Percentiles rank a stretch among this genome's conserved stretches.
Evolutionary conservation across 139 green algal genomes (phyloP).

Genomic region (Chlorella sp.): DNA sequence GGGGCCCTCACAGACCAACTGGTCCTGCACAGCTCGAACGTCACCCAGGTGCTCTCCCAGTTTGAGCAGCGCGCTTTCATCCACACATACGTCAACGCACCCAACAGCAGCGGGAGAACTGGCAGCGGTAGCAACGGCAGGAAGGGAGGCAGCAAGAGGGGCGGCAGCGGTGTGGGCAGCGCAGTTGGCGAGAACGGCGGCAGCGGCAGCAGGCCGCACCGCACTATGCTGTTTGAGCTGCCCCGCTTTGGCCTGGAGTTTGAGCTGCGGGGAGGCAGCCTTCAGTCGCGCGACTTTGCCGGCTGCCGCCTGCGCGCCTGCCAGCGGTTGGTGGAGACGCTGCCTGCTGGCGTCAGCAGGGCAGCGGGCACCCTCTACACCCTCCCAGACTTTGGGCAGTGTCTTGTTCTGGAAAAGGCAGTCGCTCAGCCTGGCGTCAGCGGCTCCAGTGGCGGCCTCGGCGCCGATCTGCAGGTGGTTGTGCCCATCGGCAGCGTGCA

Average conservation of each 20-base stretch:
- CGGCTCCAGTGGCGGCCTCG: background rate
- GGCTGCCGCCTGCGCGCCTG: conserved; percentile 40
- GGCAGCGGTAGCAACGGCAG: background rate
- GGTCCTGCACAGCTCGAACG: conserved; percentile 30
- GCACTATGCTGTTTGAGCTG: conserved; percentile 50
- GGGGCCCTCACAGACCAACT: conserved; percentile 4
- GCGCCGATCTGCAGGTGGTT: background rate
- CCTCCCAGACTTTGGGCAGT: conserved; percentile 60
- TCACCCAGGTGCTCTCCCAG: conserved; percentile 45
- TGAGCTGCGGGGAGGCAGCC: conserved; percentile 22
- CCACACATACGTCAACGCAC: conserved; percentile 33
- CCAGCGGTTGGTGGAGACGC: conserved; percentile 12
- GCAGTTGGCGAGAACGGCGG: too few relatives aligned
- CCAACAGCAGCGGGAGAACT: background rate
- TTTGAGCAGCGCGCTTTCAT: conserved; percentile 56
- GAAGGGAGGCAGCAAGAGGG: background rate
- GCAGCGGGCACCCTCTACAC: conserved; percentile 45
- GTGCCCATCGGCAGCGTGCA: background rate
- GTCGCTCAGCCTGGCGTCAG: background rate
- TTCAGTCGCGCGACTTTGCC: conserved; percentile 30
- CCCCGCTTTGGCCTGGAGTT: conserved; percentile 64
- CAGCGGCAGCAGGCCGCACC: too few relatives aligned
- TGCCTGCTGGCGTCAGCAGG: background rate
- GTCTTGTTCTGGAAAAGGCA: conserved; percentile 53
- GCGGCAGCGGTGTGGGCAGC: background rate